Evolutionary conservation across 805 yeast genomes (phyloP), one percentile per base, ranked within the genome.

Genomic region (Kazachstania psychrophila): DNA sequence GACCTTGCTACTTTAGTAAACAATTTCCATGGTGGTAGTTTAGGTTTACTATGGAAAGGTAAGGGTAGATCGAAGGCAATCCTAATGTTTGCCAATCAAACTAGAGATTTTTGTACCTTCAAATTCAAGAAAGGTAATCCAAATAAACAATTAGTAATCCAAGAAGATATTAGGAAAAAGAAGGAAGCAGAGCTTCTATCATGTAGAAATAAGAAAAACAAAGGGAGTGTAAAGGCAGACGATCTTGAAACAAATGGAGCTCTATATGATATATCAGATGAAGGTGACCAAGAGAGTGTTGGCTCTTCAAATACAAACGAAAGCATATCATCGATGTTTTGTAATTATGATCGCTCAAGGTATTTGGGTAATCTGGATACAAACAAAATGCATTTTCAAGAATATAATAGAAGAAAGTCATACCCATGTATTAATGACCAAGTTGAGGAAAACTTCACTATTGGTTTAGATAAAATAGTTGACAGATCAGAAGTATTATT

Each of bases 21-120:
- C 31, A 47, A 51, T 31, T 42, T 55, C 4, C 54, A 52, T 41
- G 59, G 62, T 36, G 63, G 65, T 2, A 31, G 27, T 6, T 49
- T 64, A 36, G 57, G 60, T 6, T 63, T 66, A 39, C 43, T 73
- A 13, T 77, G 77, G 73, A 60, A 60, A 33, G 74, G 72, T 4
- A 72, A 70, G 48, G 79, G 78, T 6, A 52, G 58, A 31, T 56
- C 58, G 23, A 53, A 63, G 15, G 61, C 65, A 30, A 26, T 40
- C n/a, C n/a, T 32, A 14, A 31, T 28, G 14, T 33, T 36, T 12
- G 34, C 41, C 20, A 30, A 30, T 8, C 42, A 44, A 5, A 33
- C 38, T 25, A 37, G 31, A 6, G 47, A 44, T 18, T 53, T 58
- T 40, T 38, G 43, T 25, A 41, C 38, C 12, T 44, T 45, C 18